These are phyloP conservation scores for Saccharomycopsis vini DNA, from an alignment of 805 yeast species.

Conservation along the genomic window DNA sequence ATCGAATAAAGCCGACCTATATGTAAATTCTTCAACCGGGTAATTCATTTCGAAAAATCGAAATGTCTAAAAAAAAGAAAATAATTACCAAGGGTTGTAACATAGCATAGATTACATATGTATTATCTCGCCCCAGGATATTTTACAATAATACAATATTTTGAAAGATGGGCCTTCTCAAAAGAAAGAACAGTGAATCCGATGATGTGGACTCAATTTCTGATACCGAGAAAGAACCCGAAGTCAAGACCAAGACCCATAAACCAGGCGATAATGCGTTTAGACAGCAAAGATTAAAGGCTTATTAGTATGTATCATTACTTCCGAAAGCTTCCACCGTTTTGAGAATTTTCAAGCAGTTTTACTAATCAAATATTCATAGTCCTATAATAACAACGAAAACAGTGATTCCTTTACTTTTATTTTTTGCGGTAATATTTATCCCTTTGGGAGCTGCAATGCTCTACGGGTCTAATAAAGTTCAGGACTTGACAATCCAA, in stretches of 20 bases:
- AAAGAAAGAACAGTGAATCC: slow-evolving; percentile 3
- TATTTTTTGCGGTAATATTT: slow-evolving; percentile 66
- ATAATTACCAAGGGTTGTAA: too few relatives aligned
- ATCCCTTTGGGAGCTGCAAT: slow-evolving; percentile 89
- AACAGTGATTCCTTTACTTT: slow-evolving; percentile 77
- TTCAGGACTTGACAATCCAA: slow-evolving; percentile 65
- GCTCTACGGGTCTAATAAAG: slow-evolving; percentile 65
- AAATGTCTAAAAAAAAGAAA: too few relatives aligned
- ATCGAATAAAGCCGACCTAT: too few relatives aligned
- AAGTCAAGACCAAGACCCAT: slow-evolving; percentile 11
- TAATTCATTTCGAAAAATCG: too few relatives aligned
- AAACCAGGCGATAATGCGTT: slow-evolving; percentile 46
- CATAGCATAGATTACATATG: too few relatives aligned
- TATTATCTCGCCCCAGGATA: too few relatives aligned
- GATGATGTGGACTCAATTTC: slow-evolving; percentile 13
- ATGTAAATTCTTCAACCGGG: too few relatives aligned
- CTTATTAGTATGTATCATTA: slow-evolving; percentile 38
- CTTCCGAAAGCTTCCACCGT: neutral
- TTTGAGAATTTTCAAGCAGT: neutral
- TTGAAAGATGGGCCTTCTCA: slow-evolving; percentile 10
- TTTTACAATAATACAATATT: too few relatives aligned
- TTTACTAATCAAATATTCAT: too few relatives aligned
- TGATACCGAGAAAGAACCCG: slow-evolving; percentile 11
- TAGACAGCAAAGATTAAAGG: slow-evolving; percentile 57
- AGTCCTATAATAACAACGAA: slow-evolving; percentile 82